These are phyloP conservation scores for Aschersonia sp. DNA, from an alignment of 2,329 filamentous ascomycete genomes.

Conservation along the genomic window DNA sequence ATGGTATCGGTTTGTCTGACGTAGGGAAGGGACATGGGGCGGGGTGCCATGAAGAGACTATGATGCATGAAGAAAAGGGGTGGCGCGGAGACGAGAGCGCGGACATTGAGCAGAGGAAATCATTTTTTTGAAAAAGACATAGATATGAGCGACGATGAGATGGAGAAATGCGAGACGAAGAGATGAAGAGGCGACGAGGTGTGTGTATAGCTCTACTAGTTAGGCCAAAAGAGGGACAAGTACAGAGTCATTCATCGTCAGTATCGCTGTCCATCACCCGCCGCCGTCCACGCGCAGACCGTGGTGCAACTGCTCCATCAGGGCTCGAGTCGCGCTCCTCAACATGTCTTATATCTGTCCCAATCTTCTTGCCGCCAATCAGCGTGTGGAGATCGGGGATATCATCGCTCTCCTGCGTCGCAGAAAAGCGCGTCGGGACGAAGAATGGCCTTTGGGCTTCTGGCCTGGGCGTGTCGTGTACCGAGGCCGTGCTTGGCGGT, in stretches of 20 bases:
- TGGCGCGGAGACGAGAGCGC: too few relatives aligned
- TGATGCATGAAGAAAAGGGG: too few relatives aligned
- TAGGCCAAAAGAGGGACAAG: too few relatives aligned
- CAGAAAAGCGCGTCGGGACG: slow-evolving; percentile 21
- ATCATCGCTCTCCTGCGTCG: slow-evolving; percentile 26
- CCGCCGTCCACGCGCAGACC: slow-evolving; percentile 12
- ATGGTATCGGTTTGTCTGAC: too few relatives aligned
- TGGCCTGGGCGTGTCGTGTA: slow-evolving; percentile 7
- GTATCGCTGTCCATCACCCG: slow-evolving; percentile 16
- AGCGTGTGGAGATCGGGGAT: slow-evolving; percentile 20
- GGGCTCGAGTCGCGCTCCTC: slow-evolving; percentile 1
- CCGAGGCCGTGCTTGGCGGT: slow-evolving; percentile 9
- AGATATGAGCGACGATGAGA: too few relatives aligned
- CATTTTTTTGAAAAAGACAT: too few relatives aligned
- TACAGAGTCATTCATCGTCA: slow-evolving; percentile 7
- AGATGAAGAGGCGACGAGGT: too few relatives aligned
- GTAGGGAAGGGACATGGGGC: too few relatives aligned
- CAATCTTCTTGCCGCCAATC: slow-evolving; percentile 5
- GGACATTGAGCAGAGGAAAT: too few relatives aligned
- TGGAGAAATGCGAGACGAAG: too few relatives aligned
- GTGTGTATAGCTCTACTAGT: too few relatives aligned
- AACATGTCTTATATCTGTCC: not conserved
- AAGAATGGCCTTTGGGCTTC: slow-evolving; percentile 17
- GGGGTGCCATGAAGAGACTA: too few relatives aligned
- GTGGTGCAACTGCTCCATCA: slow-evolving; percentile 7